phyloP scores from a whole-genome alignment of 495 filamentous ascomycete species.

The Amphirosellinia nigrospora region DNA sequence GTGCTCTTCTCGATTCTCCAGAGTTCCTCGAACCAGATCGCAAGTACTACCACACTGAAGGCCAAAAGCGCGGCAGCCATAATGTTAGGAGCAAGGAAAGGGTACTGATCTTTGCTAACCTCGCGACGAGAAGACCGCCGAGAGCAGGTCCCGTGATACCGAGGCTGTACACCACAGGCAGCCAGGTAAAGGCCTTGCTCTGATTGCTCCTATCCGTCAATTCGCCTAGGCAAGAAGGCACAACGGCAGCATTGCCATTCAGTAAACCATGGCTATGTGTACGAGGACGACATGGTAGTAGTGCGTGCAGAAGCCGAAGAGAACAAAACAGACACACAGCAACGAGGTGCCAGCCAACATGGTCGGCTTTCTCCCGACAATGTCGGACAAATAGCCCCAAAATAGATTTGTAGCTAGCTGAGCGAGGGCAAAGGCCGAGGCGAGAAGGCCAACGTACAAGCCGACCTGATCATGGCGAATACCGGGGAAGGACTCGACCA shows the following conservation, averaged over 20 bases:
- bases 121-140: constrained; percentile 80
- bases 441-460: constrained; percentile 87
- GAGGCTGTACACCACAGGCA: constrained; percentile 91
- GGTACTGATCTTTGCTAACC: constrained; percentile 65
- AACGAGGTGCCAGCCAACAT: constrained; percentile 85
- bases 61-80: constrained; percentile 72
- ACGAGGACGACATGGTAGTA: constrained; percentile 83
- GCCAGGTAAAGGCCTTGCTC: constrained; percentile 85
- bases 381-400: constrained; percentile 92
- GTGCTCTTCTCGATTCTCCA: constrained; percentile 72
- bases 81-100: constrained; percentile 86
- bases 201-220: constrained; percentile 96
- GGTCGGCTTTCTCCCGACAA: constrained; percentile 89
- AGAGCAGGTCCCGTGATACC: constrained; percentile 92
- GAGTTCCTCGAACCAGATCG: constrained; percentile 86
- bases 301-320: constrained; percentile 85
- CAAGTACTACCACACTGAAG: constrained; percentile 73
- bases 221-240: constrained; percentile 92
- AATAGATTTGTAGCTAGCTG: constrained; percentile 91
- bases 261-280: constrained; percentile 86
- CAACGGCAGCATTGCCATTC: constrained; percentile 86
- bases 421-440: constrained; percentile 87
- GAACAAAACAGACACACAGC: constrained; percentile 79
- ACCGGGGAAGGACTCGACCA: constrained; percentile 85
- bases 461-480: constrained; percentile 74